Base-by-base conservation (phyloP, 108 stramenopile genomes). In the Chaetoceros muelleri region DNA sequence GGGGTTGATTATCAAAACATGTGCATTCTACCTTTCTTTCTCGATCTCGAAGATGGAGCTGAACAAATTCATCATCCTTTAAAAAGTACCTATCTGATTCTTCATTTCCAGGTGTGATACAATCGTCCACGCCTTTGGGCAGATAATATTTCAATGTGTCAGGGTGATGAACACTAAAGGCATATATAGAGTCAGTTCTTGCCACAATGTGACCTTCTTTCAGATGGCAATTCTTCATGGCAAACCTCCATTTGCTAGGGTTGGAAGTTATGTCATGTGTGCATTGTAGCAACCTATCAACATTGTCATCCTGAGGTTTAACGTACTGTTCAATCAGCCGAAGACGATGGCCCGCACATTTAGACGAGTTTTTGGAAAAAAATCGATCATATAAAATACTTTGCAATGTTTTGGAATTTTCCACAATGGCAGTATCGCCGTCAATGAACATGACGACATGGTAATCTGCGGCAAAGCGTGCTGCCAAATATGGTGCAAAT, bases 281-380 rank as follows among this genome's bases (percentile, higher is more conserved):
- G 27, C 61, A 62, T 55, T 62, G 30, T 25, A 62, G 18, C n/a
- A 62, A 24, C 28, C 0, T 3, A 19, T 44, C 22, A 17, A 28
- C 24, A 25, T 25, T 62, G 25, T 40, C 23, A 25, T 62, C 23
- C 24, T 55, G 22, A 7, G 53, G 61, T 26, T 28, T 24, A 21
- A 62, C 61, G 44, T 62, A 55, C 34, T 62, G 61, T 27, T 62
- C 61, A 62, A 62, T 55, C 34, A 62, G 44, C 40, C 34, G n/a
- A 10, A 62, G 28, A n/a, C 53, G 28, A 62, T 62, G 53, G 10
- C 61, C 61, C 3, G 61, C 61, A 21, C 61, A 62, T 46, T 53
- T 62, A 1, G 53, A 25, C 1, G 51, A 52, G 22, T 62, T 55
- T 46, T 40, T 5, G 20, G 54, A 54, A 25, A 62, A 62, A 20